These are phyloP conservation scores for Penicillium cosmopolitanum DNA, from an alignment of 495 filamentous ascomycete genomes.

Conservation along the genomic window DNA sequence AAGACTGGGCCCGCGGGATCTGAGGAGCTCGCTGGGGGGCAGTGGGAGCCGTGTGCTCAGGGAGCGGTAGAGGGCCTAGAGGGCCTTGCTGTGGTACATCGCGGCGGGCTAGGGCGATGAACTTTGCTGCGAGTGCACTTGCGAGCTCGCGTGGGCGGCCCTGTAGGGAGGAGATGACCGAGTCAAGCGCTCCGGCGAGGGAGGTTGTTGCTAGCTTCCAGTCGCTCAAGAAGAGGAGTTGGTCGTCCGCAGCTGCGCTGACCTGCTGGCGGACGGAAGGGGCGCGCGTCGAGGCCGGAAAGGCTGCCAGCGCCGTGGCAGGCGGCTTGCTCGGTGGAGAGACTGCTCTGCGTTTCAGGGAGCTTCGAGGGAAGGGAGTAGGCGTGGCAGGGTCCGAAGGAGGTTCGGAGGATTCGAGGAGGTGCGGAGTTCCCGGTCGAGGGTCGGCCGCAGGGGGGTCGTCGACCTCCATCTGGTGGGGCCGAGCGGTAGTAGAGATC, in stretches of 20 bases:
- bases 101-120: background rate
- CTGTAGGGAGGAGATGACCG: conserved; percentile 1
- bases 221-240: conserved; percentile 6
- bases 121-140: background rate
- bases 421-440: conserved; percentile 2
- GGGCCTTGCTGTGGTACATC: background rate
- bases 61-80: background rate
- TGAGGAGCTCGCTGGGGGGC: background rate
- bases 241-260: conserved; percentile 6
- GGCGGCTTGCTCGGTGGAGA: conserved; percentile 1
- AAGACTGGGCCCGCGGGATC: background rate
- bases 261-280: conserved; percentile 3
- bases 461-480: conserved; percentile 1
- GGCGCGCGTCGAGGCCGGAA: background rate
- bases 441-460: conserved; percentile 1
- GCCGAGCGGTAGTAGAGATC: background rate
- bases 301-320: background rate
- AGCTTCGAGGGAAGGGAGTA: conserved; percentile 3
- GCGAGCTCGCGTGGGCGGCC: conserved; percentile 2
- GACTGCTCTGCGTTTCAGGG: conserved; percentile 1
- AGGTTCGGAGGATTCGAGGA: conserved; percentile 3
- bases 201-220: conserved; percentile 5
- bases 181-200: conserved; percentile 2
- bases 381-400: background rate
- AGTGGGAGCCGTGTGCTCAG: background rate